Evolutionary conservation across 1,284 basidiomycete genomes (phyloP).

Genomic region (Marasmius tenuissimus): DNA sequence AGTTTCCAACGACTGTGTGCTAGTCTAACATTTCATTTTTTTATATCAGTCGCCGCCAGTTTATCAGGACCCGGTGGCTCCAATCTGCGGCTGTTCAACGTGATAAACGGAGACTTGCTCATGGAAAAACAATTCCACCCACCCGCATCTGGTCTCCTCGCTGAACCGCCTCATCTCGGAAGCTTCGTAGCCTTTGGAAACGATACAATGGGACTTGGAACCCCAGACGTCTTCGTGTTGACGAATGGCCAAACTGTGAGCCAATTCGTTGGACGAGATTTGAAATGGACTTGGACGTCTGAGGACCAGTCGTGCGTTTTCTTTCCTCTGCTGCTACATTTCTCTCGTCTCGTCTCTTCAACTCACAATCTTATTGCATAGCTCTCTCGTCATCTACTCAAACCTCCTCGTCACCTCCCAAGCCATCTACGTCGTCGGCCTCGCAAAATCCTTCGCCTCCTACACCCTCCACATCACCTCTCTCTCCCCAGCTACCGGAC

Average conservation of each 20-base stretch:
- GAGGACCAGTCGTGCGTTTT: constrained; percentile 58
- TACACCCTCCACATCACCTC: constrained; percentile 69
- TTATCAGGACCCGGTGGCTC: constrained; percentile 78
- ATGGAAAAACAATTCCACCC: constrained; percentile 66
- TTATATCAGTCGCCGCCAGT: constrained; percentile 60
- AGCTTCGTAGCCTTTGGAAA: constrained; percentile 36
- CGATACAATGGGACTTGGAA: constrained; percentile 13
- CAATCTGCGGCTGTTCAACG: constrained; percentile 71
- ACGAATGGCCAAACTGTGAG: constrained; percentile 61
- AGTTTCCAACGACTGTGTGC: neutral
- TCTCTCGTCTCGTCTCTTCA: constrained; percentile 1
- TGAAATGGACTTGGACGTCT: constrained; percentile 64
- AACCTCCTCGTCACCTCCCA: constrained; percentile 53
- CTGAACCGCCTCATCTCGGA: constrained; percentile 48
- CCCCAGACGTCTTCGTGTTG: constrained; percentile 46
- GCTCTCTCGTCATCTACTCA: constrained; percentile 67
- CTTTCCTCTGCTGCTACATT: constrained; percentile 6
- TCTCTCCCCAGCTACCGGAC: constrained; percentile 56
- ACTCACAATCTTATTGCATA: constrained; percentile 24
- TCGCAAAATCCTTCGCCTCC: constrained; percentile 61
- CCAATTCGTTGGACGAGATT: constrained; percentile 50
- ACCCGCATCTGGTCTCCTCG: constrained; percentile 40
- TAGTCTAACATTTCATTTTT: neutral
- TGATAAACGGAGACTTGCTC: constrained; percentile 64
- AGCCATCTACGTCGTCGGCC: constrained; percentile 67